Evolutionary conservation across 2,329 filamentous ascomycete species (phyloP).

Genomic region (Pseudodiploospora longispora): DNA sequence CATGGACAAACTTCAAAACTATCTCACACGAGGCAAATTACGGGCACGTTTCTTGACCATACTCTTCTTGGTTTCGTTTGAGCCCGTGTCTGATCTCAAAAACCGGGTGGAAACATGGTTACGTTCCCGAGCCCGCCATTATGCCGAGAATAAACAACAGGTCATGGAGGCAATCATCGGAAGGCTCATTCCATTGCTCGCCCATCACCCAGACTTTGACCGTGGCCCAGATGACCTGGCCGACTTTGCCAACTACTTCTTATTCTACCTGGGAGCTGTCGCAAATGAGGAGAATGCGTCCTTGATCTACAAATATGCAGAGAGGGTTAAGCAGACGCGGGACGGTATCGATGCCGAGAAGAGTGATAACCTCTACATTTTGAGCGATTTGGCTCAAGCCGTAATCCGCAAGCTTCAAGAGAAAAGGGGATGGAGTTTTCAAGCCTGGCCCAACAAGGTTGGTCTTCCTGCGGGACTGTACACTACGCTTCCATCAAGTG

Average conservation of each 20-base stretch:
- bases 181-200: constrained; percentile 76
- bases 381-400: constrained; percentile 80
- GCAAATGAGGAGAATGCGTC: constrained; percentile 82
- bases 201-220: constrained; percentile 88
- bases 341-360: constrained; percentile 64
- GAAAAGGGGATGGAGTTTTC: constrained; percentile 74
- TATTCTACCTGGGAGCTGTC: constrained; percentile 79
- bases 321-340: constrained; percentile 82
- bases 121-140: constrained; percentile 65
- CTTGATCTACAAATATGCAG: constrained; percentile 83
- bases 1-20: constrained; percentile 81
- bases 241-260: constrained; percentile 79
- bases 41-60: constrained; percentile 77
- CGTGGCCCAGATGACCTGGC: constrained; percentile 57
- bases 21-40: constrained; percentile 65
- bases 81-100: constrained; percentile 68
- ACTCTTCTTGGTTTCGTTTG: constrained; percentile 84
- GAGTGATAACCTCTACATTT: constrained; percentile 71
- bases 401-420: constrained; percentile 83
- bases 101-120: constrained; percentile 81
- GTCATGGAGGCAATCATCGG: constrained; percentile 76
- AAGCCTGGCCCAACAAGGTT: constrained; percentile 74
- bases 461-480: constrained; percentile 76
- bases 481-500: constrained; percentile 63
- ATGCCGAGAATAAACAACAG: constrained; percentile 48